phyloP scores from a whole-genome alignment of 129 eudicot genomes.

The Sambucus nigra region DNA sequence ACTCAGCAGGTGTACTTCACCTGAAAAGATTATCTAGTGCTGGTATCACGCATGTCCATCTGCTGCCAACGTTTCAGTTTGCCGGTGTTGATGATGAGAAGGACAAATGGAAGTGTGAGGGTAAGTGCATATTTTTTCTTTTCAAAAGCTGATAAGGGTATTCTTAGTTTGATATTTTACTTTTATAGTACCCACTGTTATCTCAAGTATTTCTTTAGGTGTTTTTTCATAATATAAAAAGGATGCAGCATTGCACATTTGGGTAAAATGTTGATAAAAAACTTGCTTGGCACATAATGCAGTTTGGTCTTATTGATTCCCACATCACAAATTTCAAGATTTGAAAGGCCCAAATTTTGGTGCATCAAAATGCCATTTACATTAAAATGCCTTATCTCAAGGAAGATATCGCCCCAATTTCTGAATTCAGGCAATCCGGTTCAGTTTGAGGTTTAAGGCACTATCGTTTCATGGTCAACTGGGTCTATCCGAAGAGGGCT shows the following conservation, averaged over 20 bases:
- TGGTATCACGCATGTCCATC: conserved; percentile 90
- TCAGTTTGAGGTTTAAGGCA: no score
- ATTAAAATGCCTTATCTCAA: no score
- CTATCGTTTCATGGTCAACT: no score
- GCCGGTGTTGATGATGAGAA: conserved; percentile 78
- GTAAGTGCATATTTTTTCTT: conserved; percentile 18
- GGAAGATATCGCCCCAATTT: no score
- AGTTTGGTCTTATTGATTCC: not conserved
- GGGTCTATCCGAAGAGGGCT: no score
- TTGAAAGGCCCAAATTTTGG: no score
- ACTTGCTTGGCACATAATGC: not conserved
- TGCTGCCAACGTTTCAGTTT: conserved; percentile 88
- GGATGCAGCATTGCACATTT: not conserved
- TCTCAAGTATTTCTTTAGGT: not conserved
- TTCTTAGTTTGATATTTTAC: no score
- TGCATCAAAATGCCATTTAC: no score
- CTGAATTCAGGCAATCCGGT: no score
- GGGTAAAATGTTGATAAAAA: not conserved
- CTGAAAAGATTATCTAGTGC: conserved; percentile 66
- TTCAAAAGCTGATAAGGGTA: not conserved
- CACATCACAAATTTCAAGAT: not conserved
- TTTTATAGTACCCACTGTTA: not conserved
- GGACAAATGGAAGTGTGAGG: conserved; percentile 73
- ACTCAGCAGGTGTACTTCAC: conserved; percentile 73
- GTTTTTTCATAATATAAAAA: not conserved